Evolutionary conservation across 768 basidiomycete species (phyloP).

Genomic region (Pilatotrama ljubarskyi): DNA sequence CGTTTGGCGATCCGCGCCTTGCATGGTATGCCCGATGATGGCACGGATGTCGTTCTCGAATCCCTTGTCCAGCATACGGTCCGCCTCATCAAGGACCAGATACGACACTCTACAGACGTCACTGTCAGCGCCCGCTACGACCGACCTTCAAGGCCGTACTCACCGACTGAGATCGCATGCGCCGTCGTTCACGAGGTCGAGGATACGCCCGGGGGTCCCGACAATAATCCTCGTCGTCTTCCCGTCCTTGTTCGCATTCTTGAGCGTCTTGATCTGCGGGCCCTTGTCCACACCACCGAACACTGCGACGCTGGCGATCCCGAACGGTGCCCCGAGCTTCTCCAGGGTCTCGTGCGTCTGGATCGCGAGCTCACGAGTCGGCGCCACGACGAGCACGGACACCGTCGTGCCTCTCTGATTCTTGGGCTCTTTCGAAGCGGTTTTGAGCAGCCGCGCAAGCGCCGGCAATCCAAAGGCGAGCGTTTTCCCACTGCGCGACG

Average conservation of each 20-base stretch:
- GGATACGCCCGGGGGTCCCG: constrained; percentile 90
- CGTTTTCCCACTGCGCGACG: constrained; percentile 78
- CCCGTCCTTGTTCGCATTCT: constrained; percentile 50
- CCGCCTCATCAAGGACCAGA: constrained; percentile 95
- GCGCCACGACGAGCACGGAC: constrained; percentile 69
- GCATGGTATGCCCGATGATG: constrained; percentile 78
- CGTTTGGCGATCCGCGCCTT: constrained; percentile 74
- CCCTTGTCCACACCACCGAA: constrained; percentile 96
- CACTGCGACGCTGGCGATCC: constrained; percentile 80
- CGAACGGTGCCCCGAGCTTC: constrained; percentile 69
- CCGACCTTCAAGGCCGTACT: constrained; percentile 29
- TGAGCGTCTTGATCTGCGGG: constrained; percentile 71
- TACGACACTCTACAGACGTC: constrained; percentile 66
- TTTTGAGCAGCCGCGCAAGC: constrained; percentile 60
- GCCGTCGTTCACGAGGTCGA: constrained; percentile 90
- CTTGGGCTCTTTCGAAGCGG: constrained; percentile 33
- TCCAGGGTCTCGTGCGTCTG: constrained; percentile 89
- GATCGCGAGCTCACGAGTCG: constrained; percentile 94
- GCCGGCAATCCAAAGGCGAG: constrained; percentile 95
- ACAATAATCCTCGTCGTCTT: constrained; percentile 77
- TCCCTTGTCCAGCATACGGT: constrained; percentile 96
- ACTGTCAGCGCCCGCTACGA: constrained; percentile 4
- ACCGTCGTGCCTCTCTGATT: constrained; percentile 39
- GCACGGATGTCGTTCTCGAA: constrained; percentile 96
- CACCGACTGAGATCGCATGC: constrained; percentile 78